Base-by-base conservation (phyloP, 2,329 filamentous ascomycete species). In the Clarireedia paspali region DNA sequence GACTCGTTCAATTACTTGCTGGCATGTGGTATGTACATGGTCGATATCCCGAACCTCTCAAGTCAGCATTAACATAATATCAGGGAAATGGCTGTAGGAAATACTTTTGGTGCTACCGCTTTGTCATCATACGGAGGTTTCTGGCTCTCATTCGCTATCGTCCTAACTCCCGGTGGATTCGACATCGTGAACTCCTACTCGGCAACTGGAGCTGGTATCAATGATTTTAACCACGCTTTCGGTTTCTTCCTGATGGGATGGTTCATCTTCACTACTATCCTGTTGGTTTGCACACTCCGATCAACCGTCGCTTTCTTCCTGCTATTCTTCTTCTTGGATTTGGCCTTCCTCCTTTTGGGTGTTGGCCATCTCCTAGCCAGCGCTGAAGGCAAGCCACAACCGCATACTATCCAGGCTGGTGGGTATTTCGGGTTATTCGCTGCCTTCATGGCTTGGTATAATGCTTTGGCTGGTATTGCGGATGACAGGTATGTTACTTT, bases 381-480 rank as follows among this genome's bases (percentile, higher is more conserved):
- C 9, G 20, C 65, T 68, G 55, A 55, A 63, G 49, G 61, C 59
- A 72, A 68, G 17, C 56, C 55, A 2, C 67, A 79, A 15, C 71
- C 78, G 62, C 56, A 71, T 5, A 72, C 70, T 15, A 73, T 89
- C 46, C 87, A 85, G 71, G 82, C 86, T 4, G 89, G 87, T 60
- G 90, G 89, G 53, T 77, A 84, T 59, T 92, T 94, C 68, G 89
- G 89, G n/a, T 78, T 94, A 59, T 65, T 94, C 6, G 83, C 89
- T 1, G 87, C 89, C 0, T 94, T 95, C 69, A 68, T 89, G 55
- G 89, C 89, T 4, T 95, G 89, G 89, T 95, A 92, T 73, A 91
- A 90, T 66, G 89, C 89, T 39, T 77, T 92, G 58, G 88, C 88
- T 52, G 89, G 89, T 81, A 82, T 94, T 57, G 85, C 87, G 59